These are phyloP conservation scores for Prunus padus DNA, from an alignment of 306 rosid genomes.

Conservation along the genomic window DNA sequence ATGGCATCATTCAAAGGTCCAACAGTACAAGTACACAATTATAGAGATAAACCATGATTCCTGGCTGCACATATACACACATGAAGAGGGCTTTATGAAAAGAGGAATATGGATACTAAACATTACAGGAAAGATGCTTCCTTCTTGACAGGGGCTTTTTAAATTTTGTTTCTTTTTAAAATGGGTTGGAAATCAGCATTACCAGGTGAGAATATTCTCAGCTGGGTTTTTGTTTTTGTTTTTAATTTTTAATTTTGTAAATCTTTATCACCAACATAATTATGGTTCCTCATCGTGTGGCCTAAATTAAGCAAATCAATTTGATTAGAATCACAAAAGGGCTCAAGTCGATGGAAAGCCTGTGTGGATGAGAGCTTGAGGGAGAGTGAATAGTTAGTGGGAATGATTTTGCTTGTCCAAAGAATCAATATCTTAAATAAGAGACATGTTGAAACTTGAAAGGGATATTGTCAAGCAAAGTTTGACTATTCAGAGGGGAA, in stretches of 20 bases:
- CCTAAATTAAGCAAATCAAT: conserved; percentile 23
- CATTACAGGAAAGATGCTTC: conserved; percentile 37
- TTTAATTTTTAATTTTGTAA: no score
- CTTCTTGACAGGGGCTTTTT: conserved; percentile 28
- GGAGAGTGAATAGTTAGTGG: conserved; percentile 12
- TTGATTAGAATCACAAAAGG: conserved; percentile 20
- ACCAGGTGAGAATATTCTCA: neutral
- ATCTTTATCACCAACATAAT: conserved; percentile 40
- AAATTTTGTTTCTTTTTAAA: conserved; percentile 5
- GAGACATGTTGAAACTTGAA: neutral
- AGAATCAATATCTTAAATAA: conserved; percentile 19
- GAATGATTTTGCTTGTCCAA: conserved; percentile 3
- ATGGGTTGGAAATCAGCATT: no score
- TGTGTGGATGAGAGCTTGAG: conserved; percentile 19
- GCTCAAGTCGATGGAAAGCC: conserved; percentile 31
- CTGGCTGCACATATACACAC: conserved; percentile 53
- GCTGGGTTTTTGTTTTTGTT: no score
- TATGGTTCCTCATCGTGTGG: conserved; percentile 28
- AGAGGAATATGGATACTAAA: conserved; percentile 29
- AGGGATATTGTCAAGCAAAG: conserved; percentile 12
- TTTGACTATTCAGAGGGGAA: conserved; percentile 9
- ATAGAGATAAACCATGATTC: conserved; percentile 49
- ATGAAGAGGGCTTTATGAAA: conserved; percentile 27
- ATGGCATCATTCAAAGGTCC: conserved; percentile 40
- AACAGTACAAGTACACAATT: conserved; percentile 26